phyloP scores from a whole-genome alignment of 2,329 filamentous ascomycete species.

The Neofusicoccum umdonicola region DNA sequence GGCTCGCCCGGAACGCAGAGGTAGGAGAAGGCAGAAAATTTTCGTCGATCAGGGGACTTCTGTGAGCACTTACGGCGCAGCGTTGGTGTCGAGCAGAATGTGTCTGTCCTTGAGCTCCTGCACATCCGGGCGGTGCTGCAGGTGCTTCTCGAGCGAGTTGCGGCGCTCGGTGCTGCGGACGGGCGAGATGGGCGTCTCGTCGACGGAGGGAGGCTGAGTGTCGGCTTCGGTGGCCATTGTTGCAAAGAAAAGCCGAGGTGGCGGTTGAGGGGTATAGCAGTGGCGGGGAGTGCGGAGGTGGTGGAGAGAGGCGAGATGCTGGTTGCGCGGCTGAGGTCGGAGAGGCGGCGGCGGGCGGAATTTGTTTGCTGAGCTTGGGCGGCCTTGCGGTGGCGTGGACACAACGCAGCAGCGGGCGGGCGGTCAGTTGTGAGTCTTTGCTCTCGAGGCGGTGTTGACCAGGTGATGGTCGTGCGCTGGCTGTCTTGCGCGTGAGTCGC shows the following conservation, averaged over 20 bases:
- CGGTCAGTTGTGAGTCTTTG: constrained; percentile 5
- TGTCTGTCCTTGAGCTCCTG: constrained; percentile 67
- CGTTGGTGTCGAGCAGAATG: constrained; percentile 65
- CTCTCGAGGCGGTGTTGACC: constrained; percentile 8
- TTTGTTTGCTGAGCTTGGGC: background rate
- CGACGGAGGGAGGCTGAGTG: constrained; percentile 27
- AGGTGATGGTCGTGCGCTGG: constrained; percentile 12
- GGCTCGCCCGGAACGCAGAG: background rate
- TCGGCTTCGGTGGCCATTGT: constrained; percentile 13
- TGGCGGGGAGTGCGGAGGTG: background rate
- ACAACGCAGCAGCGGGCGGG: background rate
- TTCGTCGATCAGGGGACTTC: background rate
- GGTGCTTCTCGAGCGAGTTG: constrained; percentile 46
- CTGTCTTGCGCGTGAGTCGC: background rate
- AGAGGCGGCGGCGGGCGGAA: background rate
- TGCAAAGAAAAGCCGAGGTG: background rate
- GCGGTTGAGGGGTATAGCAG: background rate
- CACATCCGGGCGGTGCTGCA: constrained; percentile 49
- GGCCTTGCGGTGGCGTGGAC: constrained; percentile 7
- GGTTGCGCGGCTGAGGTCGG: background rate
- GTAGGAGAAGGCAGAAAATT: background rate
- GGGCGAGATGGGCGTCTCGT: constrained; percentile 42
- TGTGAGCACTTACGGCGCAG: constrained; percentile 58
- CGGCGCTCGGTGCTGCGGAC: constrained; percentile 56
- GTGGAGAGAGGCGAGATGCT: background rate